Evolutionary conservation across 208 protist genomes (phyloP).

Genomic region (Endotrypanum monterogeii): DNA sequence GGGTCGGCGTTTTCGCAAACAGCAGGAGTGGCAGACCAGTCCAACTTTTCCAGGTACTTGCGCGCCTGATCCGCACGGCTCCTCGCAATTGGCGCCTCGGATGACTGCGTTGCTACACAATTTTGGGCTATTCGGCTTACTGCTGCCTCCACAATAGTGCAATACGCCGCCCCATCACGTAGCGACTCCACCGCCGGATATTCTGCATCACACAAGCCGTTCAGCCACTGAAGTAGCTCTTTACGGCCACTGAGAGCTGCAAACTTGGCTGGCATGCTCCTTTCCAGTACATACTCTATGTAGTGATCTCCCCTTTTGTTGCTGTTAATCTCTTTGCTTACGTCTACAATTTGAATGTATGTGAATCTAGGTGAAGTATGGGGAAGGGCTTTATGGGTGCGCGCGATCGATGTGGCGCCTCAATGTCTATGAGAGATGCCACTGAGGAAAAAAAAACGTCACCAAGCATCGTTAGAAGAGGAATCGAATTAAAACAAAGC

Average conservation of each 20-base stretch:
- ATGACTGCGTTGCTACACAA: slow-evolving; percentile 27
- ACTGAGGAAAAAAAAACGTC: not conserved
- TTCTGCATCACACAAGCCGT: slow-evolving; percentile 71
- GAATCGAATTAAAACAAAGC: not conserved
- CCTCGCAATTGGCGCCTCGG: slow-evolving; percentile 32
- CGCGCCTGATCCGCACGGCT: slow-evolving; percentile 25
- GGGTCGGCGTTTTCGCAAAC: slow-evolving; percentile 71
- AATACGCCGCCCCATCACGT: slow-evolving; percentile 83
- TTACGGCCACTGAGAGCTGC: slow-evolving; percentile 55
- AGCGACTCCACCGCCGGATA: slow-evolving; percentile 83
- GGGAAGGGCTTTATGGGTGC: slow-evolving; percentile 4
- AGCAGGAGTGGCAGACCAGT: slow-evolving; percentile 57
- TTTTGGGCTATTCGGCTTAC: slow-evolving; percentile 66
- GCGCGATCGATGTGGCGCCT: not conserved
- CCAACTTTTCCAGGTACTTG: slow-evolving; percentile 35
- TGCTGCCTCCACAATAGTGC: slow-evolving; percentile 75
- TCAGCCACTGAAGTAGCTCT: slow-evolving; percentile 81
- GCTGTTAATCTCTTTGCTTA: slow-evolving; percentile 1
- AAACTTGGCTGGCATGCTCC: slow-evolving; percentile 14
- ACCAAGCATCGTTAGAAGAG: not conserved
- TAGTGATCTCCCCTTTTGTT: not conserved
- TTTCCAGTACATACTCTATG: not conserved
- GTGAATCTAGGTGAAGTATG: not conserved
- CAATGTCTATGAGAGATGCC: not conserved
- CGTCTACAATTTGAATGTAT: slow-evolving; percentile 1